phyloP scores from a whole-genome alignment of 257 asterid species.

The Solanum stenotomum region DNA sequence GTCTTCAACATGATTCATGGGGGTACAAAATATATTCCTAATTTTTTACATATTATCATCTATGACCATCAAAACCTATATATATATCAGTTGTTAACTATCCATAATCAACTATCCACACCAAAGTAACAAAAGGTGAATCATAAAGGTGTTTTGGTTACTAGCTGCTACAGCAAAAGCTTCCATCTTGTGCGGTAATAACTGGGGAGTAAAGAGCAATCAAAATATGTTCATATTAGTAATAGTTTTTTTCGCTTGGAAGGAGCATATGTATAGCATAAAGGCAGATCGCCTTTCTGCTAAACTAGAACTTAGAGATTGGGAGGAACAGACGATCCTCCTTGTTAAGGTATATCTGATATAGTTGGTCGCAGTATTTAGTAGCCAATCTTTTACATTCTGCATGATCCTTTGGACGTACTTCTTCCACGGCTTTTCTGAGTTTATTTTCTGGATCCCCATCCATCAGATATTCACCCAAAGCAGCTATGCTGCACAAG shows the following conservation, averaged over 20 bases:
- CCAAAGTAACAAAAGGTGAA: background rate
- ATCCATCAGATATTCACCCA: conserved; percentile 25
- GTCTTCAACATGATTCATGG: background rate
- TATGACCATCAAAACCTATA: background rate
- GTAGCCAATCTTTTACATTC: conserved; percentile 7
- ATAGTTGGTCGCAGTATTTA: background rate
- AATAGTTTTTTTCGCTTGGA: background rate
- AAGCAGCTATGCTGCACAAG: conserved; percentile 13
- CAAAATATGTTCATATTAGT: background rate
- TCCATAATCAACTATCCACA: background rate
- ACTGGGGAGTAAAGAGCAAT: background rate
- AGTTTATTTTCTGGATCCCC: conserved; percentile 14
- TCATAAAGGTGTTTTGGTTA: background rate
- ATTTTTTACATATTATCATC: background rate
- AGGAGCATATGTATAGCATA: background rate
- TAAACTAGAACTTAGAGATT: background rate
- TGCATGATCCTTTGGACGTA: conserved; percentile 10
- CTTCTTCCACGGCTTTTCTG: conserved; percentile 22
- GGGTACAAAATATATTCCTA: background rate
- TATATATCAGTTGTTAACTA: background rate
- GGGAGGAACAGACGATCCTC: background rate
- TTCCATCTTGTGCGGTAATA: background rate
- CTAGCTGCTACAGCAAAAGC: background rate
- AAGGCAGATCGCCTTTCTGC: background rate
- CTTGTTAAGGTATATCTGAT: background rate